A percentile compares a stretch with the other conserved stretches of the same genome.
Evolutionary conservation across 1,284 basidiomycete genomes (phyloP).

Genomic region (Porogramme epimiltina): DNA sequence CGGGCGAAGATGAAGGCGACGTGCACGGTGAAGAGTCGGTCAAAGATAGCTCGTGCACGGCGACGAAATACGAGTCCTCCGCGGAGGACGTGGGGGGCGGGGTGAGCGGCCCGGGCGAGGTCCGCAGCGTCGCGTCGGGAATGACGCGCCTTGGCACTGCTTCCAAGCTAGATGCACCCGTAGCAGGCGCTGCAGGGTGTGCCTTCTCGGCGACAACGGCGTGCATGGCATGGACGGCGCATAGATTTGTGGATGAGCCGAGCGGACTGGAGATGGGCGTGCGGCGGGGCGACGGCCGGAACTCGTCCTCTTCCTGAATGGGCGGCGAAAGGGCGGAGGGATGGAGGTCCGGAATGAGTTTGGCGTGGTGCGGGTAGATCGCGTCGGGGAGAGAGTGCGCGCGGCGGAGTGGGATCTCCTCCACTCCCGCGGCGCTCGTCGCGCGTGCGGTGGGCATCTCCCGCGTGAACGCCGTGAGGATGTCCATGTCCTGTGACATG

Average conservation of each 20-base stretch:
- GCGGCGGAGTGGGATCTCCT: constrained; percentile 16
- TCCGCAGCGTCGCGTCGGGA: not conserved
- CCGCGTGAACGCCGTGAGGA: constrained; percentile 14
- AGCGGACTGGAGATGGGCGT: constrained; percentile 38
- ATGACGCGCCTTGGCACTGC: not conserved
- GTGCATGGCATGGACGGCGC: constrained; percentile 7
- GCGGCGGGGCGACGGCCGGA: constrained; percentile 43
- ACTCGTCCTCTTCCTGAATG: constrained; percentile 52
- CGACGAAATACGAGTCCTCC: not conserved
- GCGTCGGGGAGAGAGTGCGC: constrained; percentile 18
- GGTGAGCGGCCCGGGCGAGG: not conserved
- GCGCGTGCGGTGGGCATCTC: not conserved
- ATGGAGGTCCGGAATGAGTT: constrained; percentile 1
- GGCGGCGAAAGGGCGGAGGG: constrained; percentile 20
- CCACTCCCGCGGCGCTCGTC: not conserved
- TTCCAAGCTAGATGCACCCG: too few relatives aligned
- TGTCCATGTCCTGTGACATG: constrained; percentile 30
- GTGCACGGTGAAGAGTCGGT: constrained; percentile 7
- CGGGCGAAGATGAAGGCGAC: constrained; percentile 16
- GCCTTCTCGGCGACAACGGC: not conserved
- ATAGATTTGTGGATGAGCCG: constrained; percentile 36
- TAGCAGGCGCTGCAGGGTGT: not conserved
- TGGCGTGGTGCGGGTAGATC: constrained; percentile 5
- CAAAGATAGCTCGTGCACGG: not conserved
- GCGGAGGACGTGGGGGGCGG: not conserved